Conservation (phyloP, 805 yeast genomes). For the Saccharomycopsis sp. region DNA sequence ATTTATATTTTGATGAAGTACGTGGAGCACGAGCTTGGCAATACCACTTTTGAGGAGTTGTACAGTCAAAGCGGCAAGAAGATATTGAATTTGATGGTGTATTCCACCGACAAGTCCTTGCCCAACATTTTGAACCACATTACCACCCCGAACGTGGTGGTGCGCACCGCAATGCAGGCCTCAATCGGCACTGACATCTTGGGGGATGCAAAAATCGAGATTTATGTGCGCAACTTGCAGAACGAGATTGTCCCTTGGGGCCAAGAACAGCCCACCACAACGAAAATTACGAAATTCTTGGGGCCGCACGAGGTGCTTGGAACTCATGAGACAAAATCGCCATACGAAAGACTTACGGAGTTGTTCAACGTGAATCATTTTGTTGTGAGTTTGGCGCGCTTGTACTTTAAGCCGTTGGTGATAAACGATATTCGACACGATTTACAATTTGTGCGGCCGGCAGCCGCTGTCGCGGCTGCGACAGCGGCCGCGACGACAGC, state of each 20-base stretch:
- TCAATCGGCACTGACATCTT: constrained; percentile 68
- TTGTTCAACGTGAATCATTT: constrained; percentile 92
- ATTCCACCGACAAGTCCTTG: constrained; percentile 62
- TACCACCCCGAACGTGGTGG: constrained; percentile 86
- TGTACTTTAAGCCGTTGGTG: constrained; percentile 84
- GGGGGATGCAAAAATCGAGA: constrained; percentile 39
- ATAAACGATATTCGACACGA: constrained; percentile 74
- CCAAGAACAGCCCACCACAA: constrained; percentile 27
- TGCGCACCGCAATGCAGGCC: constrained; percentile 85
- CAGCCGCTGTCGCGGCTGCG: constrained; percentile 30
- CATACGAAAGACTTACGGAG: constrained; percentile 84
- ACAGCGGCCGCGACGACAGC: neutral
- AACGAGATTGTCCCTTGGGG: constrained; percentile 54
- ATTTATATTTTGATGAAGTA: constrained; percentile 69
- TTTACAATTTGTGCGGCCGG: constrained; percentile 32
- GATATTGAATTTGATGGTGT: constrained; percentile 74
- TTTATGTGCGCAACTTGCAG: constrained; percentile 52
- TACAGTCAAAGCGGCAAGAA: constrained; percentile 63
- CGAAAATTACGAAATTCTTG: constrained; percentile 24
- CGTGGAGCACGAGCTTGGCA: constrained; percentile 67
- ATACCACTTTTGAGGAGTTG: constrained; percentile 90
- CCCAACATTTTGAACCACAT: constrained; percentile 78
- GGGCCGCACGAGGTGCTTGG: constrained; percentile 41
- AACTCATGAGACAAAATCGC: constrained; percentile 45
- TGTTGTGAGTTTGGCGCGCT: constrained; percentile 83